Evolutionary conservation across 2,329 filamentous ascomycete genomes (phyloP).

Genomic region (Hymenoscyphus fructigenus): DNA sequence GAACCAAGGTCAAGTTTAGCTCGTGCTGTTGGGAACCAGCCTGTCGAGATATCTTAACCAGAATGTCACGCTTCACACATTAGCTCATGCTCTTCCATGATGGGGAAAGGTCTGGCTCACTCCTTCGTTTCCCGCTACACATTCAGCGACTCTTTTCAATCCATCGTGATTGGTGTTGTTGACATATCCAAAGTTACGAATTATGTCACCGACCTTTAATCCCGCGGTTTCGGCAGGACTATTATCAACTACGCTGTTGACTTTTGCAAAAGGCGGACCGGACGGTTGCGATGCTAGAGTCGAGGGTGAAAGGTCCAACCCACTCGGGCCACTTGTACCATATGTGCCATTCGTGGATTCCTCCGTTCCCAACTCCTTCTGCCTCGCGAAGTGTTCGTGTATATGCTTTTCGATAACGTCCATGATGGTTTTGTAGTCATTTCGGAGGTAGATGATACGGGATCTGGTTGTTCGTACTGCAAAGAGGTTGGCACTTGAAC

Average conservation of each 20-base stretch:
- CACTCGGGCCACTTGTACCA: conserved; percentile 25
- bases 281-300: conserved; percentile 40
- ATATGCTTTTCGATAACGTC: conserved; percentile 75
- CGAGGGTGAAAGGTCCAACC: conserved; percentile 33
- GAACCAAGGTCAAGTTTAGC: conserved; percentile 70
- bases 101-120: conserved; percentile 51
- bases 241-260: conserved; percentile 75
- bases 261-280: conserved; percentile 76
- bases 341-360: conserved; percentile 21
- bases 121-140: conserved; percentile 85
- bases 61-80: conserved; percentile 54
- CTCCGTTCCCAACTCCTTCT: conserved; percentile 44
- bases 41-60: conserved; percentile 63
- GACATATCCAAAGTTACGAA: conserved; percentile 82
- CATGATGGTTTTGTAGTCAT: conserved; percentile 94
- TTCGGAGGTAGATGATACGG: conserved; percentile 83
- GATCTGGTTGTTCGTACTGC: conserved; percentile 89
- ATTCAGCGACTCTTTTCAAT: conserved; percentile 81
- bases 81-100: conserved; percentile 10
- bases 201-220: conserved; percentile 74
- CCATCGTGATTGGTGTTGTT: conserved; percentile 84
- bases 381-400: conserved; percentile 84
- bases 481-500: conserved; percentile 14
- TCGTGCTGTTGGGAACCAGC: conserved; percentile 44
- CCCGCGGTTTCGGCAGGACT: conserved; percentile 85